phyloP scores from a whole-genome alignment of 1,284 basidiomycete genomes.

The Naganishia sp. region DNA sequence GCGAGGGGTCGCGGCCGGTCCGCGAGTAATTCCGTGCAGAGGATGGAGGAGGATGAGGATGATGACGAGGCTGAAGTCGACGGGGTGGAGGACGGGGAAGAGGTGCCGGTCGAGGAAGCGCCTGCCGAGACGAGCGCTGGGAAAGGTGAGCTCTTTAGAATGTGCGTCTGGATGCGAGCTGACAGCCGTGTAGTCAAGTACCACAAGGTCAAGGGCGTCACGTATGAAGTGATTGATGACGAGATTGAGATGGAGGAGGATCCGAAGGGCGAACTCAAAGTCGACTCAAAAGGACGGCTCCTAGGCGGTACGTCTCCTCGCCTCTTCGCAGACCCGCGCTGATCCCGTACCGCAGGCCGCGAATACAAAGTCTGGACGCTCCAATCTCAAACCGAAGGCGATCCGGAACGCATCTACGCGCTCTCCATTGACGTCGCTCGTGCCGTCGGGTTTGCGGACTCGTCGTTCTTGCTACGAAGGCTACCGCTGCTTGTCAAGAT shows the following conservation, averaged over 20 bases:
- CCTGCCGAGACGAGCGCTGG: slow-evolving; percentile 1
- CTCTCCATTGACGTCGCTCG: slow-evolving; percentile 96
- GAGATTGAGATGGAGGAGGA: slow-evolving; percentile 83
- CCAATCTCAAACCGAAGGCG: slow-evolving; percentile 68
- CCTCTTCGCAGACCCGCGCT: slow-evolving; percentile 22
- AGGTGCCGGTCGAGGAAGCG: background rate
- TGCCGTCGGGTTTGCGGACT: slow-evolving; percentile 92
- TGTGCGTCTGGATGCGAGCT: background rate
- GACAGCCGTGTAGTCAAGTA: slow-evolving; percentile 58
- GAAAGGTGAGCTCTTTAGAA: background rate
- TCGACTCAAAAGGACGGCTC: slow-evolving; percentile 79
- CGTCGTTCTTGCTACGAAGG: slow-evolving; percentile 91
- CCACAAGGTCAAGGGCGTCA: slow-evolving; percentile 70
- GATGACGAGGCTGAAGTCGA: slow-evolving; percentile 1
- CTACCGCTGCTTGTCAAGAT: slow-evolving; percentile 88
- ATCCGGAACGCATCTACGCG: slow-evolving; percentile 85
- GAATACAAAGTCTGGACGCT: slow-evolving; percentile 88
- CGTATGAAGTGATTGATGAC: slow-evolving; percentile 79
- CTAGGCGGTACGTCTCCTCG: slow-evolving; percentile 67
- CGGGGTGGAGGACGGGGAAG: background rate
- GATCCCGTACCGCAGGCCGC: slow-evolving; percentile 61
- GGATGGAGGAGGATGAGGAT: slow-evolving; percentile 8
- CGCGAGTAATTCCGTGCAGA: slow-evolving; percentile 4
- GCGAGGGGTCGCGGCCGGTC: background rate
- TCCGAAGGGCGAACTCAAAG: slow-evolving; percentile 84